A percentile compares a stretch with the other conserved stretches of the same genome.
Evolutionary conservation across 2,329 filamentous ascomycete species (phyloP).

Genomic region (Colletotrichum musicola): DNA sequence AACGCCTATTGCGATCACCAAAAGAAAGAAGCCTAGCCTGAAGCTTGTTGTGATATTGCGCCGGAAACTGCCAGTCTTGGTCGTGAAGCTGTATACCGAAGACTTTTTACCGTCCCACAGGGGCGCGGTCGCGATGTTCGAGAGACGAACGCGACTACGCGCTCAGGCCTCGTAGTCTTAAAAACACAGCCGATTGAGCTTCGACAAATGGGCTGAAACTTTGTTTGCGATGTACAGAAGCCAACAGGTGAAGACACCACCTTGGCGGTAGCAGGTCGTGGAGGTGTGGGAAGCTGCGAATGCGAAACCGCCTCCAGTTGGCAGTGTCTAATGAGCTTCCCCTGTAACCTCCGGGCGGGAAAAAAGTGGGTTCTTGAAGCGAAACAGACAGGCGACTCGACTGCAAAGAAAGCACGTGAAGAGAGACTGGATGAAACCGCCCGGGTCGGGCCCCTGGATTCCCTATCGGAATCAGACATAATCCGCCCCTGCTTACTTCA

Average conservation of each 20-base stretch:
- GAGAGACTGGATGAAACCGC: conserved; percentile 21
- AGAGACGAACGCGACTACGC: background rate
- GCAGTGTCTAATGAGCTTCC: background rate
- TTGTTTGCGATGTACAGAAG: too few species aligned
- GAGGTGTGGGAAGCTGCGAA: background rate
- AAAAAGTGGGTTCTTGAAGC: conserved; percentile 2
- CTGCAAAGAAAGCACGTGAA: conserved; percentile 13
- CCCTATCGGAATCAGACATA: conserved; percentile 5
- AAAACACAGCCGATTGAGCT: too few species aligned
- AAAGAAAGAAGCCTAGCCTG: background rate
- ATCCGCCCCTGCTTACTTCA: background rate
- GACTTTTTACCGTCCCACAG: background rate
- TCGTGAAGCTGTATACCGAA: background rate
- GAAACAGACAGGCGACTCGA: background rate
- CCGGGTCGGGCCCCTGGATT: background rate
- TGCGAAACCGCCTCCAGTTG: background rate
- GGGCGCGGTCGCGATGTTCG: background rate
- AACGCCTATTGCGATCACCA: background rate
- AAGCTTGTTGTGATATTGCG: background rate
- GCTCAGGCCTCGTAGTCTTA: too few species aligned
- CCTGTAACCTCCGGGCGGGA: conserved; percentile 4
- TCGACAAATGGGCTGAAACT: too few species aligned
- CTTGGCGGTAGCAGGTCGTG: background rate
- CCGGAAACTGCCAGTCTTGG: background rate
- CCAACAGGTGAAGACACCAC: background rate